A percentile compares a stretch with the other conserved stretches of the same genome.
phyloP scores from a whole-genome alignment of 345 rosid species.

The Populus davidiana region DNA sequence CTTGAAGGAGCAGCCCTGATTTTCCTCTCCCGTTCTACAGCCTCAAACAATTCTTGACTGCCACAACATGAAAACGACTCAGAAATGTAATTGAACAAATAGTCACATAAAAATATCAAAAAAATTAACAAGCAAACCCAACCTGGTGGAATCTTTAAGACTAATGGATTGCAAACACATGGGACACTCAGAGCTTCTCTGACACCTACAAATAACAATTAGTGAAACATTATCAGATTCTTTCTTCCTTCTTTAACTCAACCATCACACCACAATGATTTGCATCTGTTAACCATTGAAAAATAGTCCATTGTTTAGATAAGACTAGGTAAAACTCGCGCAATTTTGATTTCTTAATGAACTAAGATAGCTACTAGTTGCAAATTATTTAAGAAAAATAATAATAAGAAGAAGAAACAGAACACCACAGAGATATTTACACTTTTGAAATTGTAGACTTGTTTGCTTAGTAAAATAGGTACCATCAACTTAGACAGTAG shows the following conservation, averaged over 20 bases:
- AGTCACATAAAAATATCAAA: not conserved
- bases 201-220: conserved; percentile 27
- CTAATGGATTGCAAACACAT: conserved; percentile 29
- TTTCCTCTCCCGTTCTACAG: conserved; percentile 34
- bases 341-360: not conserved
- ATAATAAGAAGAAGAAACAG: not conserved
- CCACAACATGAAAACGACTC: not conserved
- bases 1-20: conserved; percentile 21
- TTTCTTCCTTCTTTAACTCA: not conserved
- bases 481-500: not conserved
- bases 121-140: not conserved
- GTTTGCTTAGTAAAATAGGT: not conserved
- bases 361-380: not conserved
- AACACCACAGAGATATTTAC: too few species aligned
- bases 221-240: not conserved
- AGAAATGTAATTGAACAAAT: not conserved
- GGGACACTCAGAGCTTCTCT: conserved; percentile 33
- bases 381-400: not conserved
- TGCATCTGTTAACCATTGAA: not conserved
- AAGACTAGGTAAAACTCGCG: not conserved
- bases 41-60: conserved; percentile 37
- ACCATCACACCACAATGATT: not conserved
- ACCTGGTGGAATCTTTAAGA: conserved; percentile 30
- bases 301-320: not conserved
- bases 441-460: too few species aligned